phyloP scores from a whole-genome alignment of 169 alveolate species.

The Plasmodium adleri region DNA sequence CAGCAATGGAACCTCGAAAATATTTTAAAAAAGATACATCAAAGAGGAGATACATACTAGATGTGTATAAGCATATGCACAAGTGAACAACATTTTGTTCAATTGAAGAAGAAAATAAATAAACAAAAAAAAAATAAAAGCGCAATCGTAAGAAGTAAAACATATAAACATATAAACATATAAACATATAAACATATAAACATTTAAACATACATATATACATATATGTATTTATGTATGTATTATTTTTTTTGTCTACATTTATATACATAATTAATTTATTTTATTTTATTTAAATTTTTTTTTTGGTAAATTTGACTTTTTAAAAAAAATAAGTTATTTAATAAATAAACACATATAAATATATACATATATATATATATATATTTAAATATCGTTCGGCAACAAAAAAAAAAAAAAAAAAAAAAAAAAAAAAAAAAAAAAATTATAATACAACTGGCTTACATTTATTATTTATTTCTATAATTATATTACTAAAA shows the following conservation, averaged over 20 bases:
- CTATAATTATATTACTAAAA: constrained; percentile 19
- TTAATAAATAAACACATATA: no score
- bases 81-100: neutral
- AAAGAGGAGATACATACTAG: constrained; percentile 58
- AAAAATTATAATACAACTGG: constrained; percentile 39
- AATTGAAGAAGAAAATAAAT: neutral
- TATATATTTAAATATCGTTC: no score
- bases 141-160: constrained; percentile 1
- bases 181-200: no score
- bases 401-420: neutral
- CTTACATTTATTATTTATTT: constrained; percentile 60
- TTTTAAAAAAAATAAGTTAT: no score
- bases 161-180: no score
- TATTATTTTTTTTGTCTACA: no score
- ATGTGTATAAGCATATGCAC: constrained; percentile 60
- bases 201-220: no score
- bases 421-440: constrained; percentile 10
- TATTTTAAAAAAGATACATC: constrained; percentile 51
- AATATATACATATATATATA: no score
- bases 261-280: no score
- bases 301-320: no score
- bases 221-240: no score
- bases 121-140: neutral
- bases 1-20: constrained; percentile 75
- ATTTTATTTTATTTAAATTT: no score